Conservation (phyloP, 1,284 basidiomycete species). For the Ceratobasidium sp. region DNA sequence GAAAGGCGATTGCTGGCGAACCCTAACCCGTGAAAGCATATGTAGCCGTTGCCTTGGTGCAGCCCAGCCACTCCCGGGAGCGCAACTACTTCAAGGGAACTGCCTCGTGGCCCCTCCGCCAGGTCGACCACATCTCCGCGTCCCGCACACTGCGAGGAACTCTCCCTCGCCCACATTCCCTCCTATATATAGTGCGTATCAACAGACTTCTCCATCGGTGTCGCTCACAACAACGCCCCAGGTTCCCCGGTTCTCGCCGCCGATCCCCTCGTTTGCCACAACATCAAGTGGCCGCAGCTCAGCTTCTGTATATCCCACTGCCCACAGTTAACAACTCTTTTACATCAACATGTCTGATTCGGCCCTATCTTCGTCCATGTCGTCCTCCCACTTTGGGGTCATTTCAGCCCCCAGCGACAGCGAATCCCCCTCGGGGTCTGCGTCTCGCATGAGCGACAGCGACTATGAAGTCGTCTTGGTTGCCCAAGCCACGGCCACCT, state of each 20-base stretch:
- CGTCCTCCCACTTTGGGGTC: conserved; percentile 23
- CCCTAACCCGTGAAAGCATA: not conserved
- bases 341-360: not conserved
- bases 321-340: not conserved
- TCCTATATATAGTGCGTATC: conserved; percentile 18
- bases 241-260: not conserved
- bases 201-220: not conserved
- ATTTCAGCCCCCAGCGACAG: conserved; percentile 21
- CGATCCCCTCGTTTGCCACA: conserved; percentile 30
- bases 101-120: conserved; percentile 35
- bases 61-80: conserved; percentile 27
- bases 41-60: conserved; percentile 35
- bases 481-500: not conserved
- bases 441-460: conserved; percentile 23
- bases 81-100: conserved; percentile 27
- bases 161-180: conserved; percentile 26
- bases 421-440: not conserved
- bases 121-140: conserved; percentile 16
- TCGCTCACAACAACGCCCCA: conserved; percentile 1
- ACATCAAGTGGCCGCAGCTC: not conserved
- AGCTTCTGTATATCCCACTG: not conserved
- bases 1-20: not conserved
- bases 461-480: conserved; percentile 40
- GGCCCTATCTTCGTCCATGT: conserved; percentile 2
- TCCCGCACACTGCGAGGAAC: conserved; percentile 2